Percentiles rank a stretch among this genome's conserved stretches.
Evolutionary conservation across 129 eudicot species (phyloP).

Genomic region (Flaveria linearis): DNA sequence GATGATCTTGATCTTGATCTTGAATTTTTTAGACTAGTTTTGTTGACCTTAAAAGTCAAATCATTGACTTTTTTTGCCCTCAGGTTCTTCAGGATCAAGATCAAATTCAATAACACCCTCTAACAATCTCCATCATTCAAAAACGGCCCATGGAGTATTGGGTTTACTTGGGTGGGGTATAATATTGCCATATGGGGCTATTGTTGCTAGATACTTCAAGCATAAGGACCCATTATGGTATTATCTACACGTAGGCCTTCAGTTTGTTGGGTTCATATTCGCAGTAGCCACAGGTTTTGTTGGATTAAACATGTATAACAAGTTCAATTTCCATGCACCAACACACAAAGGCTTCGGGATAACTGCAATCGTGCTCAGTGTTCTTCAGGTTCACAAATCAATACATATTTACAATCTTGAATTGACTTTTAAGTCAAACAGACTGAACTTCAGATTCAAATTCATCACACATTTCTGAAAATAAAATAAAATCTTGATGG

Average conservation of each 20-base stretch:
- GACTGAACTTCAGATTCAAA: not conserved
- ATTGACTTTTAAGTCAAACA: conserved; percentile 16
- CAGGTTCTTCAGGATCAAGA: conserved; percentile 45
- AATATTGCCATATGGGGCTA: conserved; percentile 77
- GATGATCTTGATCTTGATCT: not conserved
- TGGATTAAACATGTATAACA: conserved; percentile 59
- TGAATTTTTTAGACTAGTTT: not conserved
- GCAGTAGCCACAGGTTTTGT: conserved; percentile 65
- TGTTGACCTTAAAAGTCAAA: conserved; percentile 4
- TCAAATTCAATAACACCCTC: conserved; percentile 30
- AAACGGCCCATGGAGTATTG: conserved; percentile 71
- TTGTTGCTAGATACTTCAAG: conserved; percentile 72
- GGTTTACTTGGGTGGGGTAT: conserved; percentile 85
- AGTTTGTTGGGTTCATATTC: conserved; percentile 67
- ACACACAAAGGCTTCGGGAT: conserved; percentile 81
- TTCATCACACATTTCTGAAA: not conserved
- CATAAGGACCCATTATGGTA: conserved; percentile 75
- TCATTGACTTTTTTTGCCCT: conserved; percentile 1
- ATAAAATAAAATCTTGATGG: not conserved
- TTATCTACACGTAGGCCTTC: conserved; percentile 62
- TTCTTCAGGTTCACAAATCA: conserved; percentile 64
- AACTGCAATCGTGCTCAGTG: conserved; percentile 58
- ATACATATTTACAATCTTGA: not conserved
- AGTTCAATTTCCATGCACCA: conserved; percentile 50
- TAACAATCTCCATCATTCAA: conserved; percentile 36